Evolutionary conservation across 192 early-diverging fungal genomes (phyloP).

Genomic region (Coemansia sp.): DNA sequence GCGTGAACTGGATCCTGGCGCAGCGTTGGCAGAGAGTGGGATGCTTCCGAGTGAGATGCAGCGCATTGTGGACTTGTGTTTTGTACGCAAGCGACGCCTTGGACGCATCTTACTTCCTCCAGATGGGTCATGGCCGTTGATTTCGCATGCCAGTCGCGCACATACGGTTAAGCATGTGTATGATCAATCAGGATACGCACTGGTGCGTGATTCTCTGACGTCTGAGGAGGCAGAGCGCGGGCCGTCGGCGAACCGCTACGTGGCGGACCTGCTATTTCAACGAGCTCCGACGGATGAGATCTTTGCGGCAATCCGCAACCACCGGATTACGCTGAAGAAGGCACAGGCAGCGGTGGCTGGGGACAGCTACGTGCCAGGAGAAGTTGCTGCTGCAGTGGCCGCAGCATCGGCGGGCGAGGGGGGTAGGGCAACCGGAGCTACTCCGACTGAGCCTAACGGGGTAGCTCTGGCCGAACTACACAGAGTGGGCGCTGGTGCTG

Average conservation of each 20-base stretch:
- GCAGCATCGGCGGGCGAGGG: not conserved
- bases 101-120: constrained; percentile 52
- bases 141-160: constrained; percentile 60
- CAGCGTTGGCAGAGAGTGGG: constrained; percentile 43
- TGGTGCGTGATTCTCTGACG: constrained; percentile 63
- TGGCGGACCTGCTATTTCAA: constrained; percentile 72
- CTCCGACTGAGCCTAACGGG: constrained; percentile 9
- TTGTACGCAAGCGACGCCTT: constrained; percentile 49
- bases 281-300: constrained; percentile 73
- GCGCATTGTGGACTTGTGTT: constrained; percentile 47
- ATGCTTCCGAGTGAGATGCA: constrained; percentile 48
- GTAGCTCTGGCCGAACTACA: no score
- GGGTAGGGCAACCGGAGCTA: not conserved
- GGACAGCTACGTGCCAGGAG: constrained; percentile 37
- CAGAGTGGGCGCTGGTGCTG: not conserved
- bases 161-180: constrained; percentile 46
- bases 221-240: constrained; percentile 56
- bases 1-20: constrained; percentile 50
- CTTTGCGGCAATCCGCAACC: constrained; percentile 58
- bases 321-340: constrained; percentile 50
- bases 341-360: constrained; percentile 42
- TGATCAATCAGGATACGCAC: constrained; percentile 55
- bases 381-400: not conserved
- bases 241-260: constrained; percentile 56
- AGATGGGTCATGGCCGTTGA: constrained; percentile 76